These are phyloP conservation scores for Glonium stellatum DNA, from an alignment of 495 filamentous ascomycete genomes.

Conservation along the genomic window DNA sequence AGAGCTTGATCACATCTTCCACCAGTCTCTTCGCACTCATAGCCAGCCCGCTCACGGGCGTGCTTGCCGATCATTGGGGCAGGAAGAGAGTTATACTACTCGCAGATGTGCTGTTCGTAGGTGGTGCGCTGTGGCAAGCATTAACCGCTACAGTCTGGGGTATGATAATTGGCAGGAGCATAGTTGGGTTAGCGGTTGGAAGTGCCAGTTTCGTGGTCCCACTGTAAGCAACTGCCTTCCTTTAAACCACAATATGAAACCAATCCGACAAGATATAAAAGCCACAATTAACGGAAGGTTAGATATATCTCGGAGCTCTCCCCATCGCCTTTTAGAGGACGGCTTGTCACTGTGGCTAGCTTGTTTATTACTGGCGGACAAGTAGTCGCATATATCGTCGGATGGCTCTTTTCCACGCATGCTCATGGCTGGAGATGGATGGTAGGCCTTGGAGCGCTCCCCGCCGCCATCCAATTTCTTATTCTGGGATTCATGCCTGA, in stretches of 20 bases:
- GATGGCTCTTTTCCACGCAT: slow-evolving; percentile 56
- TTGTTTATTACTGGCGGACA: slow-evolving; percentile 83
- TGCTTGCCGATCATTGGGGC: slow-evolving; percentile 67
- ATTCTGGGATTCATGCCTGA: slow-evolving; percentile 69
- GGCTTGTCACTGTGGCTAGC: slow-evolving; percentile 67
- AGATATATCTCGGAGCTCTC: slow-evolving; percentile 67
- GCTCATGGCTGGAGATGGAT: slow-evolving; percentile 78
- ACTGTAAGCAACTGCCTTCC: slow-evolving; percentile 43
- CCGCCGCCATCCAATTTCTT: slow-evolving; percentile 62
- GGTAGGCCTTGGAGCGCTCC: slow-evolving; percentile 76
- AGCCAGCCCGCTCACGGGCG: slow-evolving; percentile 65
- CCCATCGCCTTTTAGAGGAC: slow-evolving; percentile 64
- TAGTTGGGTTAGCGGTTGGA: slow-evolving; percentile 79
- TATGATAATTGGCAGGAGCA: slow-evolving; percentile 72
- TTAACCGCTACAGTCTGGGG: slow-evolving; percentile 50
- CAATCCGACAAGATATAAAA: not conserved
- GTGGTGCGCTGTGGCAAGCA: slow-evolving; percentile 69
- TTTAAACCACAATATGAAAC: not conserved
- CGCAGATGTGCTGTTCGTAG: slow-evolving; percentile 69
- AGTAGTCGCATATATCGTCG: slow-evolving; percentile 75
- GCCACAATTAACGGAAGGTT: not conserved
- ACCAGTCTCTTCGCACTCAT: slow-evolving; percentile 76
- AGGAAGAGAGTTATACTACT: slow-evolving; percentile 69
- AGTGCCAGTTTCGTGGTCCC: slow-evolving; percentile 77
- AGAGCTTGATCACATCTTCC: slow-evolving; percentile 74